Percentiles rank a stretch among this genome's conserved stretches.
These are phyloP conservation scores for Penicillium diatomitis DNA, from an alignment of 495 filamentous ascomycete genomes.

Conservation along the genomic window DNA sequence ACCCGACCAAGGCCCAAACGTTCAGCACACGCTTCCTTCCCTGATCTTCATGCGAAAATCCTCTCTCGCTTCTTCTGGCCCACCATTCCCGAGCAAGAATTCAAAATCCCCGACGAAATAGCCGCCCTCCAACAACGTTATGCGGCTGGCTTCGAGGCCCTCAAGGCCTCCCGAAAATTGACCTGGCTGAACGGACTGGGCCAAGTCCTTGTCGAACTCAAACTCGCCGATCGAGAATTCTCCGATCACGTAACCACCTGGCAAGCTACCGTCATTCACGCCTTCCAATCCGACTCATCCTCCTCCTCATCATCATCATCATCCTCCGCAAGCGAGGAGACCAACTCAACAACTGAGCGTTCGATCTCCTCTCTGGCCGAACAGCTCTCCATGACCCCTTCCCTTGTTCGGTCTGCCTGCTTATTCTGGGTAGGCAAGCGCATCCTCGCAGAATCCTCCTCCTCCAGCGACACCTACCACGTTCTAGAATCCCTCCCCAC, in stretches of 20 bases:
- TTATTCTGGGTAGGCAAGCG: constrained; percentile 76
- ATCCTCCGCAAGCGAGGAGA: constrained; percentile 1
- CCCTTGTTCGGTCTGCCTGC: constrained; percentile 67
- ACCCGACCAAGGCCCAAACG: neutral
- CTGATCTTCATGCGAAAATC: constrained; percentile 69
- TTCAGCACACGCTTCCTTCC: constrained; percentile 5
- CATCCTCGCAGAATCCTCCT: constrained; percentile 53
- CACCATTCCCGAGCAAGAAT: constrained; percentile 64
- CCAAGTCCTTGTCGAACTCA: constrained; percentile 69
- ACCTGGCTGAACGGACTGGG: constrained; percentile 81
- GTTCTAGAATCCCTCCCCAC: constrained; percentile 56
- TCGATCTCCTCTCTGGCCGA: constrained; percentile 50
- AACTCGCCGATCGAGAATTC: constrained; percentile 72
- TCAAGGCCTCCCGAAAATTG: constrained; percentile 76
- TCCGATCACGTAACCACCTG: constrained; percentile 69
- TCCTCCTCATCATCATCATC: neutral
- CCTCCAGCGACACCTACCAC: constrained; percentile 41
- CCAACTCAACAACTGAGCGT: constrained; percentile 35
- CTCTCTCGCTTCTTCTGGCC: constrained; percentile 96
- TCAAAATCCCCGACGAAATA: constrained; percentile 59
- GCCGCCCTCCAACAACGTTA: constrained; percentile 57
- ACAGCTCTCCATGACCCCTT: constrained; percentile 64
- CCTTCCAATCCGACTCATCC: constrained; percentile 54
- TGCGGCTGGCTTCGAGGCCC: constrained; percentile 61
- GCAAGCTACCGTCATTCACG: constrained; percentile 84